phyloP scores from a whole-genome alignment of 164 flowering plant genomes.

The Nelumbo lutea region DNA sequence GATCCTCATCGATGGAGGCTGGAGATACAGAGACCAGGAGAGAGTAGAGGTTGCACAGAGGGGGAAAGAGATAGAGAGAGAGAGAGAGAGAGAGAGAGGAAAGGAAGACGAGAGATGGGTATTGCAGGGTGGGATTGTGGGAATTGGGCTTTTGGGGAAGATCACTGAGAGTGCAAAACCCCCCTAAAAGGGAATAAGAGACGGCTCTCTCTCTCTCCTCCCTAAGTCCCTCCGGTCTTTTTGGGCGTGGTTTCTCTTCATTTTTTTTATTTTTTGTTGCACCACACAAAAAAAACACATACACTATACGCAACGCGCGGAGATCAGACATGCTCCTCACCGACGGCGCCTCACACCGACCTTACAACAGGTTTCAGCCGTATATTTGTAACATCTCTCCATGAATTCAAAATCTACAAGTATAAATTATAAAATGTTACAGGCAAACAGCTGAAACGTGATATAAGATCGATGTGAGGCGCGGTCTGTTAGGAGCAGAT shows the following conservation, averaged over 20 bases:
- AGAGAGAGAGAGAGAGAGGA: too few relatives aligned
- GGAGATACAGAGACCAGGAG: not conserved
- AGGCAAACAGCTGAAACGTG: too few relatives aligned
- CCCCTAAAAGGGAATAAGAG: not conserved
- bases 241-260: not conserved
- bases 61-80: too few relatives aligned
- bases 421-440: too few relatives aligned
- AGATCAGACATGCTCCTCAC: too few relatives aligned
- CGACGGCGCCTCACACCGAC: too few relatives aligned
- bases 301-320: not conserved
- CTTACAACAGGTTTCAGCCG: too few relatives aligned
- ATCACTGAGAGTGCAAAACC: constrained; percentile 1
- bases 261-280: constrained; percentile 1
- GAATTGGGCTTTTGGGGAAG: not conserved
- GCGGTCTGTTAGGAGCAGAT: too few relatives aligned
- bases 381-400: too few relatives aligned
- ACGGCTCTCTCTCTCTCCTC: not conserved
- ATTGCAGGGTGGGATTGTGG: not conserved
- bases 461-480: too few relatives aligned
- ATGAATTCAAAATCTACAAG: too few relatives aligned
- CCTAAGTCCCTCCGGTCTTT: not conserved
- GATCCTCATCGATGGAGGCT: constrained; percentile 20
- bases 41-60: too few relatives aligned
- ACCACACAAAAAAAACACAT: not conserved
- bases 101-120: not conserved